Evolutionary conservation across 2,329 filamentous ascomycete genomes (phyloP), one percentile per base, ranked within the genome.

Genomic region (Ascomycota sp.): DNA sequence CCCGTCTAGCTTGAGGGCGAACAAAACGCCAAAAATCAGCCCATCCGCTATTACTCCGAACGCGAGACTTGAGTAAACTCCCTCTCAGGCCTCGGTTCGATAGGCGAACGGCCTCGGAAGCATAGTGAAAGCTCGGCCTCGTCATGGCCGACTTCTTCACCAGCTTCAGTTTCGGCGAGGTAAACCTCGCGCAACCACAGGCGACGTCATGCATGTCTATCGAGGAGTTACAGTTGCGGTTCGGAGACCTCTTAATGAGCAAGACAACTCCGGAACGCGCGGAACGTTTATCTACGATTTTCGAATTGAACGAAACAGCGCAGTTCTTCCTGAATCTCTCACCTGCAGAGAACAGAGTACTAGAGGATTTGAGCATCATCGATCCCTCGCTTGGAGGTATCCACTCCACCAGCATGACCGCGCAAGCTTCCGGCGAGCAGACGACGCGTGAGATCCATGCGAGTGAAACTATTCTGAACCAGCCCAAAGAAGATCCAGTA

Each of bases 191-290:
- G n/a, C 33, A 36, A 13, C 36, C 41, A 15, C 37, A 35, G 20
- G 35, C 42, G 20, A 33, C 35, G 25, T 35, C 42, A 22, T 55
- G 50, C 40, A 36, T 37, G 23, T 52, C 51, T 11, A 33, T 50
- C 27, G 54, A 60, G 12, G 61, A 69, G 20, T 45, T 71, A 6
- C 53, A 60, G 36, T 38, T 39, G 15, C 55, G 55, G n/a, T 45
- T 72, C 17, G 51, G 50, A 23, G 40, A 43, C 7, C 35, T 55
- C 1, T 43, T 68, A 27, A 42, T 47, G 5, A 42, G 47, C 12
- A 65, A 60, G 35, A 51, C 53, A 12, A 56, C 57, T 4, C 49
- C 55, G 8, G 61, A 52, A 13, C 60, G 58, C 28, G 64, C 61
- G 25, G 55, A 67, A 31, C 62, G 65, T 36, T 45, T 65, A 8